phyloP scores from a whole-genome alignment of 257 asterid species.

The Verbena officinalis region DNA sequence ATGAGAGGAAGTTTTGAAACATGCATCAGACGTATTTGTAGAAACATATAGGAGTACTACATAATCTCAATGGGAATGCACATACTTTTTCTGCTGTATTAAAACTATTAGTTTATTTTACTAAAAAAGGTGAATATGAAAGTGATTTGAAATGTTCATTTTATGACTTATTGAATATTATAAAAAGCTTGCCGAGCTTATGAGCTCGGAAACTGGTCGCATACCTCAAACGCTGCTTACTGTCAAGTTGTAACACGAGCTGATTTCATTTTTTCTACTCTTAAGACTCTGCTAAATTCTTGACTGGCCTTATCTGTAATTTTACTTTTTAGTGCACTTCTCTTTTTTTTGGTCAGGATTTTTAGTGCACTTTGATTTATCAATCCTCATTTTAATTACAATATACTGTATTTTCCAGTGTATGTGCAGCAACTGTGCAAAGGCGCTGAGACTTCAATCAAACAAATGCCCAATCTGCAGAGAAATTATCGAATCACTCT shows the following conservation, averaged over 20 bases:
- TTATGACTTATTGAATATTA: neutral
- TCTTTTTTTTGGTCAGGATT: no score
- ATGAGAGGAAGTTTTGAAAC: neutral
- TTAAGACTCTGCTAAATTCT: neutral
- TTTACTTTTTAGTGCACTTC: neutral
- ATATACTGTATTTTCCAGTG: constrained; percentile 44
- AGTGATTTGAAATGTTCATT: neutral
- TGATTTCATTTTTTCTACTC: neutral
- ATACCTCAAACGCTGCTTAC: no score
- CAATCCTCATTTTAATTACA: constrained; percentile 11
- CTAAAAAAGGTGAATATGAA: neutral
- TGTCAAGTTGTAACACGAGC: no score
- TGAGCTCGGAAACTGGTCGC: no score
- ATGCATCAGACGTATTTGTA: neutral
- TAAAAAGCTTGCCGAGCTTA: no score
- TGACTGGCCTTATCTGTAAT: neutral
- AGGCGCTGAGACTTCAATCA: constrained; percentile 65
- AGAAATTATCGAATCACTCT: constrained; percentile 55
- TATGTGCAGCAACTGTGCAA: constrained; percentile 71
- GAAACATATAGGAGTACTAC: neutral
- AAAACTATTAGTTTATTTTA: neutral
- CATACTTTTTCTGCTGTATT: neutral
- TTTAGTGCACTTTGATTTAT: neutral
- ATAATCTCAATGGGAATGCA: neutral
- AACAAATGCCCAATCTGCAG: constrained; percentile 76